Percentiles rank a stretch among this genome's conserved stretches.
phyloP scores from a whole-genome alignment of 2,329 filamentous ascomycete genomes.

The Hypoxylon sp. region DNA sequence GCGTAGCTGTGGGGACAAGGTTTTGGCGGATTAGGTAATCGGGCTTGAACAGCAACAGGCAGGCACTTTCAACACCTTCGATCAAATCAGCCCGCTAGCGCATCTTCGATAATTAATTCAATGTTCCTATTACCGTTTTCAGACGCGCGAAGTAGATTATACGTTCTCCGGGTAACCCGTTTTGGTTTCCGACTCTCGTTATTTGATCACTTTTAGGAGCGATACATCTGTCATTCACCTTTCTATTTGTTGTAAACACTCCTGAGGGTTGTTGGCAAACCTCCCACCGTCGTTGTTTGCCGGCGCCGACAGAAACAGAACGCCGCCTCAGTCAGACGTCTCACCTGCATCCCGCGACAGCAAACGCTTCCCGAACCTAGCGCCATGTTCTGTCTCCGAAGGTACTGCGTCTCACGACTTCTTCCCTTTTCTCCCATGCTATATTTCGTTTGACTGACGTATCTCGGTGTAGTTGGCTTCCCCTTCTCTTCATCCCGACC shows the following conservation, averaged over 20 bases:
- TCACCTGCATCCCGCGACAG: conserved; percentile 11
- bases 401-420: conserved; percentile 55
- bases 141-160: conserved; percentile 13
- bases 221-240: conserved; percentile 17
- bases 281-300: conserved; percentile 20
- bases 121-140: conserved; percentile 8
- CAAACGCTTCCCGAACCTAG: conserved; percentile 26
- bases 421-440: background rate
- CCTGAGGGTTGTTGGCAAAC: too few species aligned
- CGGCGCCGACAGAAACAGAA: conserved; percentile 15
- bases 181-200: conserved; percentile 29
- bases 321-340: conserved; percentile 27
- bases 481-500: conserved; percentile 88
- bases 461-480: conserved; percentile 76
- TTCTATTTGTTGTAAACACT: conserved; percentile 1
- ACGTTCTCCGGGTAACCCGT: background rate
- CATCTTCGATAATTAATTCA: conserved; percentile 23
- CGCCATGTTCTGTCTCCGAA: conserved; percentile 72
- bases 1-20: background rate
- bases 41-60: background rate
- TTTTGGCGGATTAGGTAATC: conserved; percentile 21
- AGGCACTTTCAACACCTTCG: conserved; percentile 15
- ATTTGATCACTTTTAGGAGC: conserved; percentile 7
- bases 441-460: conserved; percentile 18
- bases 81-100: conserved; percentile 10